Percentiles rank a stretch among this genome's conserved stretches.
Conservation (phyloP, 2,329 filamentous ascomycete genomes). For the Aspergillus clavatus region DNA sequence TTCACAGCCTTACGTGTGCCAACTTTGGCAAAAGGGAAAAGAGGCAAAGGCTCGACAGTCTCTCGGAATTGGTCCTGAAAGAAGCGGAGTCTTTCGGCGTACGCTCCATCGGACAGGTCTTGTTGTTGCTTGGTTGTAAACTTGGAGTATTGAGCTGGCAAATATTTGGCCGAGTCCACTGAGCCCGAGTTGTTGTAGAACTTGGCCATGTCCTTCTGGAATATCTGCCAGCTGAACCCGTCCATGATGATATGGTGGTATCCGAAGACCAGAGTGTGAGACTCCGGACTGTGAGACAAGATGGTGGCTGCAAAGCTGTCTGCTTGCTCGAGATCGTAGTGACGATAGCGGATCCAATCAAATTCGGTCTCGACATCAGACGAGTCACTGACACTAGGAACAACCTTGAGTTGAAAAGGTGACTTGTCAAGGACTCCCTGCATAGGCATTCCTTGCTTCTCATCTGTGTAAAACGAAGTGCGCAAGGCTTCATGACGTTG, state of each 20-base stretch:
- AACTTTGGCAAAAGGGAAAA: slow-evolving; percentile 20
- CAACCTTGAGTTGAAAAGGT: slow-evolving; percentile 2
- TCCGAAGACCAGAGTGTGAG: slow-evolving; percentile 22
- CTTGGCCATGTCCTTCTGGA: slow-evolving; percentile 20
- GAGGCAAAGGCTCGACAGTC: slow-evolving; percentile 14
- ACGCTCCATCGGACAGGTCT: slow-evolving; percentile 2
- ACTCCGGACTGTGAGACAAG: slow-evolving; percentile 11
- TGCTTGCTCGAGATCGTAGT: slow-evolving; percentile 21
- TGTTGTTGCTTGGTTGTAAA: slow-evolving; percentile 5
- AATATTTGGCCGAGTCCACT: neutral
- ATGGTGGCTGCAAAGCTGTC: slow-evolving; percentile 19
- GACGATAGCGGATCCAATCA: slow-evolving; percentile 11
- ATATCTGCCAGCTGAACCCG: slow-evolving; percentile 22
- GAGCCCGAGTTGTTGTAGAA: slow-evolving; percentile 2
- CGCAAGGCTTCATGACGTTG: slow-evolving; percentile 23
- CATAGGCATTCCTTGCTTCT: slow-evolving; percentile 6
- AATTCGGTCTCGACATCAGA: slow-evolving; percentile 7
- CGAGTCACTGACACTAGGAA: neutral
- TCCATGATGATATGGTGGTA: slow-evolving; percentile 36
- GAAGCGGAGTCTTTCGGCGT: slow-evolving; percentile 4
- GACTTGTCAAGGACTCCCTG: slow-evolving; percentile 5
- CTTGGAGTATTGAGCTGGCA: slow-evolving; percentile 3
- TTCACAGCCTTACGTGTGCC: slow-evolving; percentile 11
- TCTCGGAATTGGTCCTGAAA: slow-evolving; percentile 1
- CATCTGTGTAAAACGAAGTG: slow-evolving; percentile 20